Base-by-base conservation (phyloP, 192 early-diverging fungal genomes). In the Neocallimastix lanati region DNA sequence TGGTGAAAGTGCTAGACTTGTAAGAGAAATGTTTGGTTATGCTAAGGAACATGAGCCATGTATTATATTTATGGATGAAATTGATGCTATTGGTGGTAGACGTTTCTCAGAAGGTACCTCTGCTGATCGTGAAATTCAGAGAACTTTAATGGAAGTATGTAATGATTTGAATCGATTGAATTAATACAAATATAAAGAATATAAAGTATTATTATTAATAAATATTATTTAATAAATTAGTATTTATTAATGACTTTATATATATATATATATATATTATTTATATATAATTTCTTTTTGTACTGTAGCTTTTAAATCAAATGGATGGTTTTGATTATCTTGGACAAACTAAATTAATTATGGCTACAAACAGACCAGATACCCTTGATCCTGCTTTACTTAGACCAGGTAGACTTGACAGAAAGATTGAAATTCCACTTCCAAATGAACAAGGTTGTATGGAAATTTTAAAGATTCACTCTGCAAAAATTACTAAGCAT, bases 1-100 rank as follows among this genome's bases (percentile, higher is more conserved):
- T 87, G 98, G 98, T 80, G 98, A 99, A 87, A 95, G 93, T 87
- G 96, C 98, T 76, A 86, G 98, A 81, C 85, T 99, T 77, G 91
- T 99, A 79, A 90, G 98, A 30, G 98, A 99, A 86, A 99, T 99
- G 98, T 99, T 99, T 92, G 96, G 94, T 11, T 67, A 67, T n/a
- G 98, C 98, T 37, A 94, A 93, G 80, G 96, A 98, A 83, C 98
- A 99, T 84, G 96, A 99, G 82, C 98, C 98, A 15, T 99, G 98
- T 86, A 98, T 99, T 80, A 99, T 99, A 50, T 99, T 99, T 82
- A 99, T 99, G 96, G 98, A 99, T 86, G 98, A 99, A 84, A 97
- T 99, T 84, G 98, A 99, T 87, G 96, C 98, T 30, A 99, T 99
- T 87, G 98, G 96, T 85, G 96, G 96, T 14, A 90, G 97, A 76